Evolutionary conservation across 2,329 filamentous ascomycete genomes (phyloP).

Genomic region (Ophiocordyceps camponoti-floridani): DNA sequence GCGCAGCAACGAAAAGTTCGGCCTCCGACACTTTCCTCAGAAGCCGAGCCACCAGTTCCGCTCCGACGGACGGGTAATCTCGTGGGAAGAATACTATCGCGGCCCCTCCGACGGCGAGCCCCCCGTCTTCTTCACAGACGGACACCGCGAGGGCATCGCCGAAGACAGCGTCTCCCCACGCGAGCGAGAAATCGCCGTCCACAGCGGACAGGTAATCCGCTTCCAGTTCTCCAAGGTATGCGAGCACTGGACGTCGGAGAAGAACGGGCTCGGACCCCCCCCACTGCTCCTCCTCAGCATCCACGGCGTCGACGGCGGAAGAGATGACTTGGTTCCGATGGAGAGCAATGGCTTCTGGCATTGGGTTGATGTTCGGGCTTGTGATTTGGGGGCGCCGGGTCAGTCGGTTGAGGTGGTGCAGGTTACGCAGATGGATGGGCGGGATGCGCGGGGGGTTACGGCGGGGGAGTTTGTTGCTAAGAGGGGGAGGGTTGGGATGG

Average conservation of each 20-base stretch:
- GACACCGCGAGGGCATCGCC: constrained; percentile 31
- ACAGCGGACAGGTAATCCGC: constrained; percentile 38
- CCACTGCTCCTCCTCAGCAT: constrained; percentile 55
- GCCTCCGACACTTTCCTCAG: constrained; percentile 58
- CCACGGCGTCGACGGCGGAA: constrained; percentile 45
- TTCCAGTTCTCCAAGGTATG: constrained; percentile 72
- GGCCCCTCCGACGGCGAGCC: constrained; percentile 35
- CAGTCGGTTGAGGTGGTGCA: constrained; percentile 48
- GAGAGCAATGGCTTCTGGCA: constrained; percentile 65
- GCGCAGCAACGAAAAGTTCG: constrained; percentile 60
- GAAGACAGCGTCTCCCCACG: constrained; percentile 40
- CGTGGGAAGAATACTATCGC: constrained; percentile 70
- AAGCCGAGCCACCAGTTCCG: constrained; percentile 56
- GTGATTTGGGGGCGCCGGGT: constrained; percentile 49
- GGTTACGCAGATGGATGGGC: constrained; percentile 30
- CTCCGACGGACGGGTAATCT: constrained; percentile 45
- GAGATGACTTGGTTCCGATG: constrained; percentile 52
- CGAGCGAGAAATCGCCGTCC: constrained; percentile 35
- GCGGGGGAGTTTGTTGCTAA: constrained; percentile 26
- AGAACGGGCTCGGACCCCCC: constrained; percentile 44
- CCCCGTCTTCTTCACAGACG: constrained; percentile 26
- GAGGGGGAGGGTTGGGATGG: constrained; percentile 25
- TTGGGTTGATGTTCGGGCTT: constrained; percentile 58
- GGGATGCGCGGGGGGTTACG: constrained; percentile 28
- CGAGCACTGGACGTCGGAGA: constrained; percentile 63